Percentiles rank a stretch among this genome's conserved stretches.
Conservation (phyloP, 345 rosid genomes). For the Arabis alpina region DNA sequence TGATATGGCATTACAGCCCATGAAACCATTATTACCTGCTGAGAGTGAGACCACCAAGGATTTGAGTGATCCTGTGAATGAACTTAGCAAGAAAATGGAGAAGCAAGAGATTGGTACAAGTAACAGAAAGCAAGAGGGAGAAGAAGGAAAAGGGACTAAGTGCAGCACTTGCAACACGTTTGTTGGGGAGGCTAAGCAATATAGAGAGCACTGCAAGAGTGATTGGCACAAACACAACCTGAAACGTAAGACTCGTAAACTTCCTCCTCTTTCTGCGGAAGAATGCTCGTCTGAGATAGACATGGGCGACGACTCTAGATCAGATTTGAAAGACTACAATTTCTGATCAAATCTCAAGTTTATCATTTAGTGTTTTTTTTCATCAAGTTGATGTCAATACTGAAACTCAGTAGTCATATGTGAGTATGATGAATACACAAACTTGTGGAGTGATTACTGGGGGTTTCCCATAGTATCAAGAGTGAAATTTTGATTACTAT, state of each 20-base stretch:
- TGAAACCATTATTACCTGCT: constrained; percentile 40
- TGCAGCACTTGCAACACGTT: constrained; percentile 86
- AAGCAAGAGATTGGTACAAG: constrained; percentile 57
- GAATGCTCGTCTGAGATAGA: constrained; percentile 80
- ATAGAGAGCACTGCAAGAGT: constrained; percentile 90
- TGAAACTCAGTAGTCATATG: constrained; percentile 16
- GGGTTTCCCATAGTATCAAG: not conserved
- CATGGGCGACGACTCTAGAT: constrained; percentile 63
- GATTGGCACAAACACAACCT: constrained; percentile 98
- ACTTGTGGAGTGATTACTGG: not conserved
- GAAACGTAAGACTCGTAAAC: constrained; percentile 84
- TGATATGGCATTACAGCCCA: constrained; percentile 46
- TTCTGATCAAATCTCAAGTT: constrained; percentile 49
- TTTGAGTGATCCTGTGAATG: constrained; percentile 35
- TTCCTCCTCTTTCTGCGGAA: constrained; percentile 77
- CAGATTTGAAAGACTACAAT: constrained; percentile 92
- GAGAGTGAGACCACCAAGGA: constrained; percentile 35
- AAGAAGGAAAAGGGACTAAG: constrained; percentile 65
- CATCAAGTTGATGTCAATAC: constrained; percentile 5
- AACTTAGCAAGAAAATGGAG: constrained; percentile 59
- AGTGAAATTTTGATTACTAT: not conserved
- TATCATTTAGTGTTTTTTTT: not conserved
- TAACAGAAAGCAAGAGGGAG: constrained; percentile 44
- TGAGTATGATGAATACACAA: constrained; percentile 10
- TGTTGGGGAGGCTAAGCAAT: constrained; percentile 78